phyloP scores from a whole-genome alignment of 1,284 basidiomycete genomes.

The Thecaphora thlaspeos region DNA sequence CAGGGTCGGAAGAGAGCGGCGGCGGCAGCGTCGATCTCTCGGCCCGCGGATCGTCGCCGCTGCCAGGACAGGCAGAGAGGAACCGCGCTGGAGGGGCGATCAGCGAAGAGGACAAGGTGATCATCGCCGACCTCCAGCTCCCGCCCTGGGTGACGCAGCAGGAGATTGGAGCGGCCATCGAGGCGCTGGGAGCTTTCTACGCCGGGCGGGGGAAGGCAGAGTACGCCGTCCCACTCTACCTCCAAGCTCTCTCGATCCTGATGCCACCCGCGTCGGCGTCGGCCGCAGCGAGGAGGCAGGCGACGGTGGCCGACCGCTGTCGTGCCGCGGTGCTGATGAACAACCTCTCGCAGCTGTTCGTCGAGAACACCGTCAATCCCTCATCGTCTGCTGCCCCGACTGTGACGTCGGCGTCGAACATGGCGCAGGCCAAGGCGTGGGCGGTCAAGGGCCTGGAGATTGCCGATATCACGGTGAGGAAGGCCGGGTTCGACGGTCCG shows the following conservation, averaged over 20 bases:
- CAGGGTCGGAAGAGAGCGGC: background rate
- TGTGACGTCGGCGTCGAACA: constrained; percentile 1
- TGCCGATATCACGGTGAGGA: constrained; percentile 36
- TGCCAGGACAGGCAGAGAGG: no score
- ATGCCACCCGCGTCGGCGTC: constrained; percentile 24
- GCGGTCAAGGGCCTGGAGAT: constrained; percentile 51
- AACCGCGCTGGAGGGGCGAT: background rate
- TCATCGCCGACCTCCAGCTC: constrained; percentile 52
- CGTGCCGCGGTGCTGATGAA: constrained; percentile 55
- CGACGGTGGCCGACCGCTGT: constrained; percentile 52
- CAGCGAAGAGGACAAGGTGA: constrained; percentile 18
- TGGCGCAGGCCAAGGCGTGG: constrained; percentile 51
- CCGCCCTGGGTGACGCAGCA: constrained; percentile 53
- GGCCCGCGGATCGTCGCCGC: no score
- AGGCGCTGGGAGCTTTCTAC: constrained; percentile 57
- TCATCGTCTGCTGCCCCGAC: background rate
- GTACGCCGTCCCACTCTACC: constrained; percentile 57
- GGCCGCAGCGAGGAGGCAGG: constrained; percentile 3
- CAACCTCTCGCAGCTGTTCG: constrained; percentile 52
- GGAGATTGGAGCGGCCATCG: constrained; percentile 54
- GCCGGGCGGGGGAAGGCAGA: constrained; percentile 46
- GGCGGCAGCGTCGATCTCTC: background rate
- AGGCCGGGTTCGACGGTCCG: constrained; percentile 35
- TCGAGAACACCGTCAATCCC: constrained; percentile 10
- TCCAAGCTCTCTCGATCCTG: constrained; percentile 55